phyloP scores from a whole-genome alignment of 495 filamentous ascomycete species.

The Cudoniella acicularis region DNA sequence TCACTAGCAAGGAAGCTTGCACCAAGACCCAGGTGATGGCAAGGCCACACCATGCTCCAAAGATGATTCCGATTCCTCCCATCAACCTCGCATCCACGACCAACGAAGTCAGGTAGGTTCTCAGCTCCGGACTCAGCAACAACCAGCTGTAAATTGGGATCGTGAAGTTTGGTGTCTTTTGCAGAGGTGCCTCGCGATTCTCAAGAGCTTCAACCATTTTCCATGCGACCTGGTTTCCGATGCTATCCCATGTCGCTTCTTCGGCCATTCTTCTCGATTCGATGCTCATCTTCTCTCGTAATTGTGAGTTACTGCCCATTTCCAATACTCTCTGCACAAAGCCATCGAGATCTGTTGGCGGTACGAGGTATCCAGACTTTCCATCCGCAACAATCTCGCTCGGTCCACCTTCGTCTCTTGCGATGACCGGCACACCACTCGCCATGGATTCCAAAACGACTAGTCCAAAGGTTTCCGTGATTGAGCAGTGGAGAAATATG shows the following conservation, averaged over 20 bases:
- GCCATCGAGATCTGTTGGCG: slow-evolving; percentile 46
- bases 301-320: slow-evolving; percentile 34
- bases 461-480: slow-evolving; percentile 64
- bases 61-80: slow-evolving; percentile 34
- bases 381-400: slow-evolving; percentile 56
- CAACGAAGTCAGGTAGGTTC: slow-evolving; percentile 1
- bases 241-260: slow-evolving; percentile 60
- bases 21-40: slow-evolving; percentile 26
- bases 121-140: slow-evolving; percentile 13
- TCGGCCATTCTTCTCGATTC: slow-evolving; percentile 48
- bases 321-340: slow-evolving; percentile 45
- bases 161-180: slow-evolving; percentile 6
- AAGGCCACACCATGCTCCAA: slow-evolving; percentile 35
- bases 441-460: slow-evolving; percentile 65
- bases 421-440: slow-evolving; percentile 59
- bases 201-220: slow-evolving; percentile 50
- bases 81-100: slow-evolving; percentile 27
- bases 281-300: slow-evolving; percentile 35
- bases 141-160: slow-evolving; percentile 25
- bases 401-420: slow-evolving; percentile 60
- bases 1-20: slow-evolving; percentile 10
- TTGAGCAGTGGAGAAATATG: slow-evolving; percentile 60
- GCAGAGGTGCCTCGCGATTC: not conserved
- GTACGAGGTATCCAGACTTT: slow-evolving; percentile 53
- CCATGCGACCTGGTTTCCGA: slow-evolving; percentile 58